These are phyloP conservation scores for Solanum tacnaense DNA, from an alignment of 257 asterid genomes.

Conservation along the genomic window DNA sequence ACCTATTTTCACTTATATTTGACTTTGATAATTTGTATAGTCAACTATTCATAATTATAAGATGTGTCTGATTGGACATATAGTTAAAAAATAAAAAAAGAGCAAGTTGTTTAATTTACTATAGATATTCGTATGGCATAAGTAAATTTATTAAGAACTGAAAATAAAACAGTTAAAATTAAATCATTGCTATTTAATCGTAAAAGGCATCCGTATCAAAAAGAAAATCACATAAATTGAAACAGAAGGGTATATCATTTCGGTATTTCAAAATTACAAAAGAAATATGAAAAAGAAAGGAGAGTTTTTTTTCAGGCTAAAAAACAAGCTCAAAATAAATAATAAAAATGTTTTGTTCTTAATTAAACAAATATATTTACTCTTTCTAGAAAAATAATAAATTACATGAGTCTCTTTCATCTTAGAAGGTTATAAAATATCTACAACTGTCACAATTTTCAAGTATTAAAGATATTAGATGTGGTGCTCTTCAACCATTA, in stretches of 20 bases:
- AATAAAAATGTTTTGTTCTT: neutral
- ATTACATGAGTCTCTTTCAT: neutral
- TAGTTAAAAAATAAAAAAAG: too few species aligned
- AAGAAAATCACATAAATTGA: neutral
- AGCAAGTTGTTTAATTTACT: too few species aligned
- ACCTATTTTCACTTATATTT: too few species aligned
- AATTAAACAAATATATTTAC: neutral
- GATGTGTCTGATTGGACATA: too few species aligned
- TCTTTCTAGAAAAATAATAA: neutral
- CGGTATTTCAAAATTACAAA: neutral
- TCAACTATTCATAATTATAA: too few species aligned
- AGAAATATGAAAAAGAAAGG: neutral
- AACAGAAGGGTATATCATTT: neutral
- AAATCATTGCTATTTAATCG: too few species aligned
- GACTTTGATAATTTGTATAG: too few species aligned
- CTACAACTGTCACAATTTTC: neutral
- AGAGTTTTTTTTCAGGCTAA: neutral
- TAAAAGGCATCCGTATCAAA: neutral
- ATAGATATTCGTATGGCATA: too few species aligned
- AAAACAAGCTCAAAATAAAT: neutral
- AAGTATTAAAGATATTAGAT: neutral
- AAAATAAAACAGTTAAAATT: too few species aligned
- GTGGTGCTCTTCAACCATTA: neutral
- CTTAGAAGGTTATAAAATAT: neutral
- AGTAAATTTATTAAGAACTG: neutral